These are phyloP conservation scores for Capronia coronata DNA, from an alignment of 2,329 filamentous ascomycete genomes.

Conservation along the genomic window DNA sequence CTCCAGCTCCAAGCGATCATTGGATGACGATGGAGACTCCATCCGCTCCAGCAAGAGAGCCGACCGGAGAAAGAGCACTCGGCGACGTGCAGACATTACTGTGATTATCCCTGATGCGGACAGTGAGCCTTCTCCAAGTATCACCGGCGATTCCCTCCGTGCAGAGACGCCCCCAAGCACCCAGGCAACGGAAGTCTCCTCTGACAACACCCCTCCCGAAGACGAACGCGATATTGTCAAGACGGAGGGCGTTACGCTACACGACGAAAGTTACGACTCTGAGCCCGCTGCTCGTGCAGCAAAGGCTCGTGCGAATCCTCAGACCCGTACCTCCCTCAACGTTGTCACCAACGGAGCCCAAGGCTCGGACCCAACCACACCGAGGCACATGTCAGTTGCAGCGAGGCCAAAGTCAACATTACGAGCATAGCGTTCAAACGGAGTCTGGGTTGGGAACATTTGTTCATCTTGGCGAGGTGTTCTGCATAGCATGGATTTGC, in stretches of 20 bases:
- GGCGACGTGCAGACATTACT: conserved; percentile 20
- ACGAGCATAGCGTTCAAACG: conserved; percentile 22
- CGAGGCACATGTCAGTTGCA: conserved; percentile 21
- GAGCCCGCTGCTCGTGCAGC: conserved; percentile 4
- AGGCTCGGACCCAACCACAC: conserved; percentile 8
- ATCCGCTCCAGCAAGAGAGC: conserved; percentile 26
- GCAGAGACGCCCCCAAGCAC: conserved; percentile 24
- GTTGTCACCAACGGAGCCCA: conserved; percentile 11
- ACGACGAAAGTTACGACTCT: conserved; percentile 1
- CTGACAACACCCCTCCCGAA: conserved; percentile 14
- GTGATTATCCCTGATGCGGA: conserved; percentile 15
- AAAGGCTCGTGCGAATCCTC: conserved; percentile 1
- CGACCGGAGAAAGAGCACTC: conserved; percentile 23
- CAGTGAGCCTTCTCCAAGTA: conserved; percentile 11
- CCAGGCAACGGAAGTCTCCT: conserved; percentile 25
- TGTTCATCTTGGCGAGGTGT: conserved; percentile 22
- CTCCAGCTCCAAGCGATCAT: conserved; percentile 29
- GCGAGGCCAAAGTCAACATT: conserved; percentile 26
- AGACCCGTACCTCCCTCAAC: conserved; percentile 12
- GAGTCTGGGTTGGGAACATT: conserved; percentile 19
- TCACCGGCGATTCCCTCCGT: conserved; percentile 12
- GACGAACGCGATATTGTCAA: not conserved
- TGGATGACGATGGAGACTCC: conserved; percentile 28
- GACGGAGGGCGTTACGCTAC: not conserved
- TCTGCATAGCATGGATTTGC: conserved; percentile 22